A percentile compares a stretch with the other conserved stretches of the same genome.
Evolutionary conservation across 2,329 filamentous ascomycete species (phyloP).

Genomic region (Nigrospora osmanthi): DNA sequence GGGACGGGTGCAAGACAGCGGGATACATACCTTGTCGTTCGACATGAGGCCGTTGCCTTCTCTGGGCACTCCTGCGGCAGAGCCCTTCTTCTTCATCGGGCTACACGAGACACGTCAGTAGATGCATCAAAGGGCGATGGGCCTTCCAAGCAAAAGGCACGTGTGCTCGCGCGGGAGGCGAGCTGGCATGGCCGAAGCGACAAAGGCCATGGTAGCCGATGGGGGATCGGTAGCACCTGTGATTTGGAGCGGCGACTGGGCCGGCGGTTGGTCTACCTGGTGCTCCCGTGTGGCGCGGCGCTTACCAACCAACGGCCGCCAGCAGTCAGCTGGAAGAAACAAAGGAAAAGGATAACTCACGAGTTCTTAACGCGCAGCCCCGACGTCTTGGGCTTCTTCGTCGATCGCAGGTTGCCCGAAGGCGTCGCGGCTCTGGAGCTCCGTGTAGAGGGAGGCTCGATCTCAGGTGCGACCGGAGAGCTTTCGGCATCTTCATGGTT

Average conservation of each 20-base stretch:
- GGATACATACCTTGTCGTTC: conserved; percentile 40
- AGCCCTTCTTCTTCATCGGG: conserved; percentile 69
- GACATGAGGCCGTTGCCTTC: conserved; percentile 43
- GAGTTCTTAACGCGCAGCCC: conserved; percentile 62
- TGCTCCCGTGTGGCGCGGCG: too few species aligned
- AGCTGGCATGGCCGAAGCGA: too few species aligned
- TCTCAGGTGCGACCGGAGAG: conserved; percentile 43
- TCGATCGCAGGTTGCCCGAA: conserved; percentile 37
- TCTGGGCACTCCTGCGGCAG: conserved; percentile 61
- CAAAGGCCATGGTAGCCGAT: too few species aligned
- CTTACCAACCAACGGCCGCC: too few species aligned
- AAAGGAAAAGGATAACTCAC: conserved; percentile 39
- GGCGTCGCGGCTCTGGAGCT: conserved; percentile 56
- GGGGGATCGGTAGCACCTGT: too few species aligned
- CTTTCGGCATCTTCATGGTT: conserved; percentile 46
- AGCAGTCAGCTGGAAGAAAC: too few species aligned
- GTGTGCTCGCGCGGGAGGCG: too few species aligned
- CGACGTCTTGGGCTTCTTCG: conserved; percentile 49
- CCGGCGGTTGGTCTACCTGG: too few species aligned
- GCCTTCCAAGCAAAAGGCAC: too few species aligned
- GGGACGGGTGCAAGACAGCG: too few species aligned
- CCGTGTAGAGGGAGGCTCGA: conserved; percentile 35
- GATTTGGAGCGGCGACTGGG: too few species aligned
- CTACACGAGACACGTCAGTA: conserved; percentile 30
- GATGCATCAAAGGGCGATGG: neutral